Evolutionary conservation across 2,329 filamentous ascomycete species (phyloP).

Genomic region (Zymoseptoria ardabiliae): DNA sequence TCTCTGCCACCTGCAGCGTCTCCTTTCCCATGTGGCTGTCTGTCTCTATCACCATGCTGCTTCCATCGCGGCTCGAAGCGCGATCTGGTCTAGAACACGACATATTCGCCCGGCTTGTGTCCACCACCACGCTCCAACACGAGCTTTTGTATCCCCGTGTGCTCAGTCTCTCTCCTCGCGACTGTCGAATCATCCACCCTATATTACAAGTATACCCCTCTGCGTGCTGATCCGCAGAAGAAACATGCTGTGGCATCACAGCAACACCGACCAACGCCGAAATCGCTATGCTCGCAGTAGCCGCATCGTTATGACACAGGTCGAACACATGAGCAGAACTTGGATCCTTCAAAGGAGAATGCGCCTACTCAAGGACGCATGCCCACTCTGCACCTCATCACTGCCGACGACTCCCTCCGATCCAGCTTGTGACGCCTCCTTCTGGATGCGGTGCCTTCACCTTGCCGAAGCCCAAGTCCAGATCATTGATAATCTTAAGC

Average conservation of each 20-base stretch:
- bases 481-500: conserved; percentile 87
- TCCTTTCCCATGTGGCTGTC: neutral
- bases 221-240: neutral
- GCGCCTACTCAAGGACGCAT: no score
- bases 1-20: neutral
- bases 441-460: conserved; percentile 40
- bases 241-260: neutral
- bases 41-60: neutral
- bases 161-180: neutral
- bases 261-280: neutral
- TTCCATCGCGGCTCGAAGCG: neutral
- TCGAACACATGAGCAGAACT: neutral
- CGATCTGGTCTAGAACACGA: neutral
- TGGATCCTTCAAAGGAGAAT: neutral
- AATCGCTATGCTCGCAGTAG: neutral
- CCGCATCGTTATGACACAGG: neutral
- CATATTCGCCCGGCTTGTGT: neutral
- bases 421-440: conserved; percentile 11
- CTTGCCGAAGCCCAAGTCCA: conserved; percentile 87
- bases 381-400: neutral
- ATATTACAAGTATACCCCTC: neutral
- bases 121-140: neutral
- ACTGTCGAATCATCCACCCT: neutral
- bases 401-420: neutral
- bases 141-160: neutral